Conservation (phyloP, 768 basidiomycete genomes). For the Hygrophorus pudorinus region DNA sequence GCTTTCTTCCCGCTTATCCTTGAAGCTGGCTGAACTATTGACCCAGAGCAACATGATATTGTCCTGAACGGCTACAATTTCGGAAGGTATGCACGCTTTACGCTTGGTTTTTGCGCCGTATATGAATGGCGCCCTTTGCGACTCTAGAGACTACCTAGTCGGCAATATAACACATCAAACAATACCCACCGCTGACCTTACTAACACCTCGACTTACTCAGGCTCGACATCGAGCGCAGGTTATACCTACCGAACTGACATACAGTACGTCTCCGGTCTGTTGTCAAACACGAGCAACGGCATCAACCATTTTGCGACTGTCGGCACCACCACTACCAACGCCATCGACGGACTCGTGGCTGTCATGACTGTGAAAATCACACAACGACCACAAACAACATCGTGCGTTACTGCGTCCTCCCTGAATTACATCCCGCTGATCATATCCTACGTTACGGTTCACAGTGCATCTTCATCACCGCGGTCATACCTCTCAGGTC, state of each 20-base stretch:
- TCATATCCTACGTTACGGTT: no score
- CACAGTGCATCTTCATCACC: no score
- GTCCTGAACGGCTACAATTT: conserved; percentile 66
- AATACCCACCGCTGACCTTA: conserved; percentile 38
- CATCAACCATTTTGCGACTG: conserved; percentile 57
- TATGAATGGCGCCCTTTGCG: no score
- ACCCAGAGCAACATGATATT: conserved; percentile 57
- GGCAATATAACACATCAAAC: conserved; percentile 62
- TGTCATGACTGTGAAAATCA: conserved; percentile 63
- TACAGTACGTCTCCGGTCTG: conserved; percentile 59
- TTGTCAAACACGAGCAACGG: conserved; percentile 59
- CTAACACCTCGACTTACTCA: conserved; percentile 49
- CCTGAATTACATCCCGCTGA: no score
- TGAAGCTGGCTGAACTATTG: conserved; percentile 2
- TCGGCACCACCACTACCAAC: conserved; percentile 39
- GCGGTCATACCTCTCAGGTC: no score
- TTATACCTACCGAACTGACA: conserved; percentile 66
- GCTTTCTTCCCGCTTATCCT: neutral
- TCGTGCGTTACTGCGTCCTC: no score
- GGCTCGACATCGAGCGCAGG: conserved; percentile 55
- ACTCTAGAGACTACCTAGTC: conserved; percentile 71
- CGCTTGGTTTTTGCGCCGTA: no score
- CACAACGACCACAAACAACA: conserved; percentile 19
- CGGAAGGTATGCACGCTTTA: conserved; percentile 46
- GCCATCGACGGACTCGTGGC: conserved; percentile 81